These are phyloP conservation scores for Arabis alpina DNA, from an alignment of 345 rosid species.

Conservation along the genomic window DNA sequence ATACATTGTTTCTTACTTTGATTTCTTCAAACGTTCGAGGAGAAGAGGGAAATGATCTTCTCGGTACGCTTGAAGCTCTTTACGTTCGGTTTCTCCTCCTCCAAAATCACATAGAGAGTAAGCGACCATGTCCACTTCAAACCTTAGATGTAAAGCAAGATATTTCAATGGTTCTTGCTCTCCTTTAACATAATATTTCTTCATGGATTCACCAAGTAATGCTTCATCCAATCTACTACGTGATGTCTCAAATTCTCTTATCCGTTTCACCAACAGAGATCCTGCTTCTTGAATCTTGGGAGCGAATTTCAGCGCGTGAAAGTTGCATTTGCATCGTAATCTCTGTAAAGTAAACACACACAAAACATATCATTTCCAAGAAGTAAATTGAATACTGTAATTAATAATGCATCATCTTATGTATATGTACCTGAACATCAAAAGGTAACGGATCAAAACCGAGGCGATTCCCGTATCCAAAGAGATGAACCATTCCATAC, in stretches of 20 bases:
- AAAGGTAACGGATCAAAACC: conserved; percentile 86
- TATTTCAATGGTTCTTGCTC: conserved; percentile 51
- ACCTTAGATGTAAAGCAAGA: conserved; percentile 89
- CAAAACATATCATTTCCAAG: conserved; percentile 17
- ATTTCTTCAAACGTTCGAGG: conserved; percentile 62
- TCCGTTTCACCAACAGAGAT: conserved; percentile 68
- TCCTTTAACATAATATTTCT: conserved; percentile 34
- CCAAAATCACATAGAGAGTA: conserved; percentile 91
- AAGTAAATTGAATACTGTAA: not conserved
- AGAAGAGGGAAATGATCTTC: conserved; percentile 84
- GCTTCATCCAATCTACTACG: conserved; percentile 59
- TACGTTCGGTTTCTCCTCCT: conserved; percentile 71
- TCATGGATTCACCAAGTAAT: conserved; percentile 63
- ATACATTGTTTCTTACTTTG: conserved; percentile 46
- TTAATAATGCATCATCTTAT: not conserved
- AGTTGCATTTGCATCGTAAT: conserved; percentile 93
- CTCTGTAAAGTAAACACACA: conserved; percentile 49
- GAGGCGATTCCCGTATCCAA: conserved; percentile 90
- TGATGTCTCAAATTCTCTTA: conserved; percentile 56
- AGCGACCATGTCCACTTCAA: conserved; percentile 96
- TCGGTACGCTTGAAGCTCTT: conserved; percentile 80
- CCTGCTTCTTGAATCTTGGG: conserved; percentile 75
- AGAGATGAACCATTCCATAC: conserved; percentile 78
- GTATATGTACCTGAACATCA: conserved; percentile 63
- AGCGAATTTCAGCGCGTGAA: conserved; percentile 77